Percentiles rank a stretch among this genome's conserved stretches.
Evolutionary conservation across 306 rosid species (phyloP).

Genomic region (Dicorynia guianensis): DNA sequence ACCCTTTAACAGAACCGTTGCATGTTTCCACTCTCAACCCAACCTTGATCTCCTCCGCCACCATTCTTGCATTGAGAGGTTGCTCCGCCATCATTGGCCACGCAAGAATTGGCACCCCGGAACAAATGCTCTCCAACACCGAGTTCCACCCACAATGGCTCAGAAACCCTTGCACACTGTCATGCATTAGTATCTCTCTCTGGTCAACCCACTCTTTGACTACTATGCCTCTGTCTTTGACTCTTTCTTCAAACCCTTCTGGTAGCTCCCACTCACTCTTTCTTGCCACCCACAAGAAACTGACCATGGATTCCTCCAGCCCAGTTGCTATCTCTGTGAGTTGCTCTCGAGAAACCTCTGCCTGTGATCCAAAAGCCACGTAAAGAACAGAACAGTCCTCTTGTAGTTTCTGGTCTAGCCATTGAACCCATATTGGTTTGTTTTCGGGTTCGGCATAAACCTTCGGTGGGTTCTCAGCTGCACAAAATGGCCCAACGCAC

Average conservation of each 20-base stretch:
- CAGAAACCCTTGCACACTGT: slow-evolving; percentile 51
- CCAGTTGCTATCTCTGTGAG: slow-evolving; percentile 30
- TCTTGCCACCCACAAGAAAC: slow-evolving; percentile 50
- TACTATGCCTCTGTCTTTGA: slow-evolving; percentile 49
- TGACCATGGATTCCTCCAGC: slow-evolving; percentile 38
- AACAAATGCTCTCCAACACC: slow-evolving; percentile 51
- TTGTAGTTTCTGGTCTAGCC: slow-evolving; percentile 43
- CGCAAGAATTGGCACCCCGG: slow-evolving; percentile 55
- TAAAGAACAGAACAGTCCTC: slow-evolving; percentile 37
- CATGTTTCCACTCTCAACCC: slow-evolving; percentile 47
- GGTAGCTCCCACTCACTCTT: neutral
- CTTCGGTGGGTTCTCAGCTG: neutral
- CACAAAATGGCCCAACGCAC: slow-evolving; percentile 55
- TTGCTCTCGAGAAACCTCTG: slow-evolving; percentile 42
- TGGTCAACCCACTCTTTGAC: slow-evolving; percentile 63
- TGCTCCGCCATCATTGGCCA: slow-evolving; percentile 63
- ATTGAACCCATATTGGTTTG: slow-evolving; percentile 32
- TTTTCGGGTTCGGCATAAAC: neutral
- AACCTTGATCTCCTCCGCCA: slow-evolving; percentile 53
- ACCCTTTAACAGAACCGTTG: slow-evolving; percentile 40
- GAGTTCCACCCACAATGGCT: slow-evolving; percentile 73
- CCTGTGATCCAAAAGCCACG: slow-evolving; percentile 58
- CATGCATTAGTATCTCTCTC: slow-evolving; percentile 45
- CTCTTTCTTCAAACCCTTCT: slow-evolving; percentile 49
- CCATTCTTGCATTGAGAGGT: slow-evolving; percentile 52